Evolutionary conservation across 257 asterid genomes (phyloP).

Genomic region (Avicennia marina): DNA sequence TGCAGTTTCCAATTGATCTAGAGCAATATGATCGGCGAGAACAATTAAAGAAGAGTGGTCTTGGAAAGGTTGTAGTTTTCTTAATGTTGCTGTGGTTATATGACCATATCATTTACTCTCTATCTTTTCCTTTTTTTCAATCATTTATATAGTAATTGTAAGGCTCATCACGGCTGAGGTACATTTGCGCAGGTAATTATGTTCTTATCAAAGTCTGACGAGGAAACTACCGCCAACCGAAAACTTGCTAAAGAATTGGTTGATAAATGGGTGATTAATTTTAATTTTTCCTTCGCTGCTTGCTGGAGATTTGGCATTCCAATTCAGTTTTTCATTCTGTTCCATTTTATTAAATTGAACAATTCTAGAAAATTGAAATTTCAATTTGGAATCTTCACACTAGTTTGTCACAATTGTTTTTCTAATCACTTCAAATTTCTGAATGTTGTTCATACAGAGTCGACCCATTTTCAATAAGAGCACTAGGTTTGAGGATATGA

Average conservation of each 20-base stretch:
- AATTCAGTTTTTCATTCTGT: too few relatives aligned
- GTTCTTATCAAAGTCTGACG: conserved; percentile 91
- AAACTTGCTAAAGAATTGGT: conserved; percentile 95
- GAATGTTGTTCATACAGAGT: conserved; percentile 44
- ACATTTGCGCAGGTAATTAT: conserved; percentile 68
- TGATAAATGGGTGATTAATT: conserved; percentile 99
- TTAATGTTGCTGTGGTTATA: neutral
- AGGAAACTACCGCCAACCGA: conserved; percentile 87
- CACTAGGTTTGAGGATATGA: conserved; percentile 97
- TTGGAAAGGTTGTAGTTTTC: conserved; percentile 67
- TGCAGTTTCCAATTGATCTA: conserved; percentile 90
- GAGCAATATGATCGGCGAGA: conserved; percentile 80
- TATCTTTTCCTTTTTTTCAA: too few relatives aligned
- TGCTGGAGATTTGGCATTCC: too few relatives aligned
- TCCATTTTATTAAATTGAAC: neutral
- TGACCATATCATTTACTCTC: neutral
- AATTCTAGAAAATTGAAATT: too few relatives aligned
- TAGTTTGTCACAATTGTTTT: neutral
- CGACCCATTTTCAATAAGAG: conserved; percentile 95
- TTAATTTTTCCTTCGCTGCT: too few relatives aligned
- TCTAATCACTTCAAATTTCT: neutral
- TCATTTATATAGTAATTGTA: neutral
- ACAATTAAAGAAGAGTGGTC: conserved; percentile 85
- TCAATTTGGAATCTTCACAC: neutral
- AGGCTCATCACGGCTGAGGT: neutral